phyloP scores from a whole-genome alignment of 495 filamentous ascomycete species.

The Talaromyces nanjingensis region DNA sequence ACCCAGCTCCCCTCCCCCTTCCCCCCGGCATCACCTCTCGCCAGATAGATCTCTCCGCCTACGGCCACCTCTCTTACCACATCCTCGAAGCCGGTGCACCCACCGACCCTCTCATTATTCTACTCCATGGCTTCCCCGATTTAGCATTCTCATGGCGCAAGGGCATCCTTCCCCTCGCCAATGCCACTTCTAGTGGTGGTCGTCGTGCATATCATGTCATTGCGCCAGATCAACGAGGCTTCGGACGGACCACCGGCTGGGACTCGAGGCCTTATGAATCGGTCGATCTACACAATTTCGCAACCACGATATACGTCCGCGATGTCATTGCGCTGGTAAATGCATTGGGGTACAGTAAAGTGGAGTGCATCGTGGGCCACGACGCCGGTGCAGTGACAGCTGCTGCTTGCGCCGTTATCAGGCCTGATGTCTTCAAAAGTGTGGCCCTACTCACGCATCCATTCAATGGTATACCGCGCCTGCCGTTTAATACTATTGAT shows the following conservation, averaged over 20 bases:
- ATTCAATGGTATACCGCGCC: conserved; percentile 39
- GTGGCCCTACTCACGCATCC: conserved; percentile 51
- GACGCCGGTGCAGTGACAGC: conserved; percentile 58
- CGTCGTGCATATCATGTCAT: conserved; percentile 46
- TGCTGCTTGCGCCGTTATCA: conserved; percentile 51
- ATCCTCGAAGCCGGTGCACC: conserved; percentile 46
- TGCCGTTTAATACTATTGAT: conserved; percentile 46
- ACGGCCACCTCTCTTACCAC: conserved; percentile 51
- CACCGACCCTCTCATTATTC: conserved; percentile 50
- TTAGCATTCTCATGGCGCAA: conserved; percentile 66
- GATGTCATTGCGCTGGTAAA: conserved; percentile 56
- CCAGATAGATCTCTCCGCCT: conserved; percentile 38
- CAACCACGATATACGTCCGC: conserved; percentile 51
- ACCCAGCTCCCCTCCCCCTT: conserved; percentile 42
- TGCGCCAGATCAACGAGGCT: conserved; percentile 62
- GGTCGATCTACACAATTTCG: conserved; percentile 51
- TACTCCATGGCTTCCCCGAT: conserved; percentile 62
- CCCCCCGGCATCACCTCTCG: conserved; percentile 43
- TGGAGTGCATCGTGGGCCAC: conserved; percentile 57
- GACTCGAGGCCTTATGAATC: conserved; percentile 39
- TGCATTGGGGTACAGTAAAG: conserved; percentile 50
- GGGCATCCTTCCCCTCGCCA: conserved; percentile 48
- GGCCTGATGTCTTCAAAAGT: conserved; percentile 57
- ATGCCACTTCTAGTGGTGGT: conserved; percentile 17
- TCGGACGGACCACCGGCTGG: conserved; percentile 60